A percentile compares a stretch with the other conserved stretches of the same genome.
Conservation (phyloP, 1,284 basidiomycete species). For the Trichosporon coremiiforme region DNA sequence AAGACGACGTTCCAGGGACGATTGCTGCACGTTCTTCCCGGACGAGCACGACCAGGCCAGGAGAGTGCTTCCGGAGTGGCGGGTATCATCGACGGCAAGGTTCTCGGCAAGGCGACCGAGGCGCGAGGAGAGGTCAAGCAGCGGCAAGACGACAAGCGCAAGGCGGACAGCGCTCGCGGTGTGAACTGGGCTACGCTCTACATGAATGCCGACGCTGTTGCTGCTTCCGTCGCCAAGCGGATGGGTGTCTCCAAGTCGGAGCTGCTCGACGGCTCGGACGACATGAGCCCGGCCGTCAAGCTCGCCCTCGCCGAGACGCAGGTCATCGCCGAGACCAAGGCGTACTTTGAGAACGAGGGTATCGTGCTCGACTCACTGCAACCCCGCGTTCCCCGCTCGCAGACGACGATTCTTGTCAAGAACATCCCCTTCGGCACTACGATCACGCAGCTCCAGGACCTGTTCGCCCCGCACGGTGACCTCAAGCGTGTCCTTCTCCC, state of each 20-base stretch:
- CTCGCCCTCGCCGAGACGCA: conserved; percentile 91
- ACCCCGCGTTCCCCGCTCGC: conserved; percentile 63
- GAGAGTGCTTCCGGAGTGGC: conserved; percentile 61
- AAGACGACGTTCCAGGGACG: conserved; percentile 89
- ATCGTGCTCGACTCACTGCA: conserved; percentile 59
- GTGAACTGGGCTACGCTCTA: conserved; percentile 97
- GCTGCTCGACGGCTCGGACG: conserved; percentile 64
- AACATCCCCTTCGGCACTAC: conserved; percentile 94
- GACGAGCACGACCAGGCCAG: conserved; percentile 62
- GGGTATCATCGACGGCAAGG: conserved; percentile 47
- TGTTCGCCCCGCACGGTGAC: conserved; percentile 78
- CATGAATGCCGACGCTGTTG: conserved; percentile 95
- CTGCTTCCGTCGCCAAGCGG: conserved; percentile 76
- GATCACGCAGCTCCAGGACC: conserved; percentile 68
- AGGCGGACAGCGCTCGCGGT: conserved; percentile 72
- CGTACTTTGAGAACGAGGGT: conserved; percentile 71
- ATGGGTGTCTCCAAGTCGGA: conserved; percentile 82
- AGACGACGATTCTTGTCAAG: conserved; percentile 88
- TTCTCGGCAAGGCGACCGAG: conserved; percentile 57
- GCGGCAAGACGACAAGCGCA: conserved; percentile 66
- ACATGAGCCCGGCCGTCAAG: conserved; percentile 70
- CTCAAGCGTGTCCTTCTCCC: conserved; percentile 80
- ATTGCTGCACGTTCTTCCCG: conserved; percentile 84
- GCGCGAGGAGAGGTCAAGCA: conserved; percentile 69
- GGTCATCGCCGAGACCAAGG: conserved; percentile 91